Conservation (phyloP, 768 basidiomycete species). For the Termitomyces bulborhizus region DNA sequence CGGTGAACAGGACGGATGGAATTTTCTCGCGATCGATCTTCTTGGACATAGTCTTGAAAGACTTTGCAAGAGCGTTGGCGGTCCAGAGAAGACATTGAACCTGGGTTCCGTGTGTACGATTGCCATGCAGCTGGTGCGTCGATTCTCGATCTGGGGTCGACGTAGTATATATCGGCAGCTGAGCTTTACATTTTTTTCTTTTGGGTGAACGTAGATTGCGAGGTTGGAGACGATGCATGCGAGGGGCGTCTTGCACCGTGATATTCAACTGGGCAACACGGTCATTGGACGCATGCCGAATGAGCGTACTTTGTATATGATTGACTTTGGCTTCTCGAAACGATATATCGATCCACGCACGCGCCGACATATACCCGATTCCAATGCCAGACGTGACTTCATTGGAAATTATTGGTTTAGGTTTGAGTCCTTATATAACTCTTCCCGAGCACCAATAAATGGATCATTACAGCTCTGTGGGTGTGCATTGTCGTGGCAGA, state of each 20-base stretch:
- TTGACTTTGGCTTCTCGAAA: conserved; percentile 83
- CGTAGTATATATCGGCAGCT: not conserved
- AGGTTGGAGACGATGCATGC: conserved; percentile 74
- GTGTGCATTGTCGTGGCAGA: conserved; percentile 72
- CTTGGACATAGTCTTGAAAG: conserved; percentile 66
- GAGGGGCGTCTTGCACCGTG: conserved; percentile 67
- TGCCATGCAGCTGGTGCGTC: conserved; percentile 68
- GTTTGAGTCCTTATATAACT: conserved; percentile 22
- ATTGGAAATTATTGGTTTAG: conserved; percentile 86
- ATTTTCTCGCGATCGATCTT: conserved; percentile 72
- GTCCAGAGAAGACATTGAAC: conserved; percentile 50
- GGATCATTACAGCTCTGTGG: conserved; percentile 42
- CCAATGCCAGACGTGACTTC: conserved; percentile 62
- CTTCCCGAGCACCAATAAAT: not conserved
- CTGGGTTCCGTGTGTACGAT: conserved; percentile 67
- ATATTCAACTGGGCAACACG: conserved; percentile 77
- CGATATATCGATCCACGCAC: conserved; percentile 64
- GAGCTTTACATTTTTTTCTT: not conserved
- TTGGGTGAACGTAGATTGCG: conserved; percentile 40
- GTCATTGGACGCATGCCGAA: conserved; percentile 56
- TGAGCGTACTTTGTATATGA: conserved; percentile 66
- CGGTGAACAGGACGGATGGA: conserved; percentile 53
- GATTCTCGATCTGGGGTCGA: not conserved
- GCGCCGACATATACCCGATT: conserved; percentile 65
- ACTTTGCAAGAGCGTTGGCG: conserved; percentile 47